Evolutionary conservation across 345 rosid species (phyloP).

Genomic region (Arabidopsis suecica): DNA sequence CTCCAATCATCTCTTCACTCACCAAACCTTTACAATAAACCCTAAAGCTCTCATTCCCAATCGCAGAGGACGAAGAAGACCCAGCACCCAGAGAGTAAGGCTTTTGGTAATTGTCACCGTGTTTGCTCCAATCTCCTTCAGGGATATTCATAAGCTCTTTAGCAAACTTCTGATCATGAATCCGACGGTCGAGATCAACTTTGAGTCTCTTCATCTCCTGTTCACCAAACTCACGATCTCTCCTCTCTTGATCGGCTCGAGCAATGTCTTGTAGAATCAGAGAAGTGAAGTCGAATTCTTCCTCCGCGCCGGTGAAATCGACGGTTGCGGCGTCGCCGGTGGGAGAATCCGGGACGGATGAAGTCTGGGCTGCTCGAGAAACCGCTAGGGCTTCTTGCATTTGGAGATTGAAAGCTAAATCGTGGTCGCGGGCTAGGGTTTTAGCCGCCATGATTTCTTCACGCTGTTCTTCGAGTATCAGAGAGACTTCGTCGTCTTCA

Average conservation of each 20-base stretch:
- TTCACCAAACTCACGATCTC: constrained; percentile 51
- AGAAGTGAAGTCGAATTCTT: constrained; percentile 41
- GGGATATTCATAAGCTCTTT: constrained; percentile 55
- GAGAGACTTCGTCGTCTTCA: constrained; percentile 37
- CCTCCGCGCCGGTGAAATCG: constrained; percentile 24
- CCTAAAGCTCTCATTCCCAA: constrained; percentile 32
- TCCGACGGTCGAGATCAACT: constrained; percentile 60
- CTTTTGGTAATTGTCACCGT: constrained; percentile 55
- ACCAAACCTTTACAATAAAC: constrained; percentile 51
- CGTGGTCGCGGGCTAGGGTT: constrained; percentile 54
- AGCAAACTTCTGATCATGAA: constrained; percentile 69
- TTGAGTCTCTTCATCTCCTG: constrained; percentile 46
- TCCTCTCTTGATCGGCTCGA: constrained; percentile 51
- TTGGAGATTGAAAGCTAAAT: constrained; percentile 69
- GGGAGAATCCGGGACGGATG: constrained; percentile 14
- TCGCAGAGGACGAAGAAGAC: constrained; percentile 25
- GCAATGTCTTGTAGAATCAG: constrained; percentile 56
- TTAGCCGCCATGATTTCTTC: constrained; percentile 56
- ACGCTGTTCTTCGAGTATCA: constrained; percentile 50
- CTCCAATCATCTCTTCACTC: constrained; percentile 53
- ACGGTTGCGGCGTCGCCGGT: neutral
- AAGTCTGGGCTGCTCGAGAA: constrained; percentile 45
- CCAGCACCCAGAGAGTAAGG: constrained; percentile 49
- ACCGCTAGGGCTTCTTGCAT: constrained; percentile 64
- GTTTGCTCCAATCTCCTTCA: constrained; percentile 57